Percentiles rank a stretch among this genome's conserved stretches.
These are phyloP conservation scores for Dichomitus squalens DNA, from an alignment of 1,284 basidiomycete genomes.

Conservation along the genomic window DNA sequence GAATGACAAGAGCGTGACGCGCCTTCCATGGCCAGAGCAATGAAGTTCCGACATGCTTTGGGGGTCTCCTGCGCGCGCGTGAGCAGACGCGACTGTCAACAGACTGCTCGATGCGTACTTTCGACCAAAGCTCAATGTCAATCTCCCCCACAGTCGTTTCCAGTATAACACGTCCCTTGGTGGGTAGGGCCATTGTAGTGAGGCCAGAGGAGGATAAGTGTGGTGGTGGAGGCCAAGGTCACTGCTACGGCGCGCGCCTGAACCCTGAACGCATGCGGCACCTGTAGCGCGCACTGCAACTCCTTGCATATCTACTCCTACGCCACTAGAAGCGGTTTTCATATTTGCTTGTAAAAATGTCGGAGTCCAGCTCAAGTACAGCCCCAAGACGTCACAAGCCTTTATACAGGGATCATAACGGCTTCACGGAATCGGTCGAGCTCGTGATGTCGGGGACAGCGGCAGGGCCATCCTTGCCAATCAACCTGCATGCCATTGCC, in stretches of 20 bases:
- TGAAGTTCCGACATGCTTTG: slow-evolving; percentile 91
- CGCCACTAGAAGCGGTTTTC: no score
- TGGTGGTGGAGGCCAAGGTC: slow-evolving; percentile 2
- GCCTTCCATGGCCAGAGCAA: slow-evolving; percentile 91
- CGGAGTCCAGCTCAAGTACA: not conserved
- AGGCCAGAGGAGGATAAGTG: not conserved
- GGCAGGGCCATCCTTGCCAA: not conserved
- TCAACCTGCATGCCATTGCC: slow-evolving; percentile 21
- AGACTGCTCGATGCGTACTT: slow-evolving; percentile 45
- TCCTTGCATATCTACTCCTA: not conserved
- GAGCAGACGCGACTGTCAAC: not conserved
- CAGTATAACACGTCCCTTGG: slow-evolving; percentile 84
- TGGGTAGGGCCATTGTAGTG: slow-evolving; percentile 70
- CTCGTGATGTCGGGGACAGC: slow-evolving; percentile 17
- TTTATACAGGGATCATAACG: slow-evolving; percentile 19
- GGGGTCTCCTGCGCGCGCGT: slow-evolving; percentile 74
- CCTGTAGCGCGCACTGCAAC: not conserved
- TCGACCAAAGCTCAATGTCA: slow-evolving; percentile 94
- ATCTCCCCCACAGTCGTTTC: slow-evolving; percentile 92
- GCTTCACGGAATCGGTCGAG: slow-evolving; percentile 21
- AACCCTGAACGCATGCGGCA: not conserved
- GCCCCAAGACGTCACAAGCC: slow-evolving; percentile 7
- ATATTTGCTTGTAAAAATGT: not conserved
- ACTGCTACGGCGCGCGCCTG: slow-evolving; percentile 10
- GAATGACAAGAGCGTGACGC: slow-evolving; percentile 32